Base-by-base conservation (phyloP, 169 alveolate species). In the Cryptosporidium parvum region DNA sequence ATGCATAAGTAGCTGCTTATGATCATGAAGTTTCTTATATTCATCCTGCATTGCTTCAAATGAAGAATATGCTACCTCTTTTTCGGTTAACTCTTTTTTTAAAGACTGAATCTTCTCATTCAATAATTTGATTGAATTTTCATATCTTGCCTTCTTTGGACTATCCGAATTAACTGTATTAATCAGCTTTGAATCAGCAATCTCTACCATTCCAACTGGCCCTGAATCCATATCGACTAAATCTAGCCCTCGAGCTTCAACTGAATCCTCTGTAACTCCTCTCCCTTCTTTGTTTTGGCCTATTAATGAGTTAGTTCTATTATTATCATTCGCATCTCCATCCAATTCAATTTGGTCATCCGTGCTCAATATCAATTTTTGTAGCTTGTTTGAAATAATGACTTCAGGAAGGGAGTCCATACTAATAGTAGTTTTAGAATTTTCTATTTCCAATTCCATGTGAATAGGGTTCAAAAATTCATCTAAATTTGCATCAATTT, bases 21-120 rank as follows among this genome's bases (percentile, higher is more conserved):
- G 65, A 42, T 59, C 75, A 31, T 80, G 89, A 10, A 80, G 42
- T n/a, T 80, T 80, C 68, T 80, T 80, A 62, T 61, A 80, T 16
- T 80, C 89, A 0, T 39, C 68, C 45, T 44, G 67, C 65, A 80
- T 62, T 26, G 80, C 68, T 7, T 67, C 68, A 65, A 29, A 44
- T 29, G 75, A 65, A 3, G 80, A 62, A 67, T 62, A 80, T 7
- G 62, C 9, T 6, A 80, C 59, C 23, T 65, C 69, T 33, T 80
- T 59, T 16, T 67, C 70, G 26, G 52, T 65, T 33, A 80, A 45
- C 45, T 80, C 89, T 37, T 62, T 80, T 68, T 42, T 44, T 42
- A 80, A 42, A 61, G 75, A 14, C 42, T 26, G 61, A 37, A 80
- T 44, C 42, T 62, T 80, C n/a, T 80, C 89, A 31, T 65, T 80